These are phyloP conservation scores for Monosporascus ibericus DNA, from an alignment of 2,329 filamentous ascomycete species.

Conservation along the genomic window DNA sequence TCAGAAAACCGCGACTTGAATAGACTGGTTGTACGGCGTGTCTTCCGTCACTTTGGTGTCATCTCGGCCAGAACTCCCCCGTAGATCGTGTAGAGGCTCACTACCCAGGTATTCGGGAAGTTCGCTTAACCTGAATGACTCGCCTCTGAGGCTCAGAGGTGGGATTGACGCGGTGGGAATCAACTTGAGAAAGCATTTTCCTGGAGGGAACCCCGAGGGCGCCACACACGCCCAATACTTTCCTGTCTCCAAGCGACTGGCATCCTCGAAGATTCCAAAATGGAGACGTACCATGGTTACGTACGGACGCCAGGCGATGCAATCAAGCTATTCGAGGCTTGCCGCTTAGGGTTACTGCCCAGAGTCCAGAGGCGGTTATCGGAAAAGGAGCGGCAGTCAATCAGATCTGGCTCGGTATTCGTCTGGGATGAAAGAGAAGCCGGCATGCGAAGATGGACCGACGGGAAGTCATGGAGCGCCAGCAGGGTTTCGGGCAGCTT, in stretches of 20 bases:
- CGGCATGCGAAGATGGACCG: conserved; percentile 97
- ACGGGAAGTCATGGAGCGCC: conserved; percentile 98
- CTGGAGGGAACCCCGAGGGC: conserved; percentile 5
- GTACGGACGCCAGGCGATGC: conserved; percentile 95
- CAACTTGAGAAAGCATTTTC: conserved; percentile 17
- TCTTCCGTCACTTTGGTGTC: neutral
- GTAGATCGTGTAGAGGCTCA: neutral
- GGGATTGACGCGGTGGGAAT: conserved; percentile 21
- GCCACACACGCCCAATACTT: no score
- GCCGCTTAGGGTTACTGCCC: conserved; percentile 79
- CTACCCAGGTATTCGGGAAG: neutral
- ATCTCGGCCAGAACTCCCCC: neutral
- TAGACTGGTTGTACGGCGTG: neutral
- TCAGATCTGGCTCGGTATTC: conserved; percentile 93
- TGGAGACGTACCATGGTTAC: conserved; percentile 96
- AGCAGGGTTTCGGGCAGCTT: conserved; percentile 97
- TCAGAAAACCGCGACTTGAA: neutral
- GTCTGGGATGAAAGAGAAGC: conserved; percentile 99
- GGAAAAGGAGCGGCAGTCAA: conserved; percentile 94
- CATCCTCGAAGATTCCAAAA: conserved; percentile 30
- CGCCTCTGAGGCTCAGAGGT: conserved; percentile 17
- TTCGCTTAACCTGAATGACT: conserved; percentile 20
- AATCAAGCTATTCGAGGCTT: conserved; percentile 98
- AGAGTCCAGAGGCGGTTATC: conserved; percentile 89
- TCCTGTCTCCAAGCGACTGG: no score